Conservation (phyloP, 768 basidiomycete genomes). For the Xerocomus potaroensis region DNA sequence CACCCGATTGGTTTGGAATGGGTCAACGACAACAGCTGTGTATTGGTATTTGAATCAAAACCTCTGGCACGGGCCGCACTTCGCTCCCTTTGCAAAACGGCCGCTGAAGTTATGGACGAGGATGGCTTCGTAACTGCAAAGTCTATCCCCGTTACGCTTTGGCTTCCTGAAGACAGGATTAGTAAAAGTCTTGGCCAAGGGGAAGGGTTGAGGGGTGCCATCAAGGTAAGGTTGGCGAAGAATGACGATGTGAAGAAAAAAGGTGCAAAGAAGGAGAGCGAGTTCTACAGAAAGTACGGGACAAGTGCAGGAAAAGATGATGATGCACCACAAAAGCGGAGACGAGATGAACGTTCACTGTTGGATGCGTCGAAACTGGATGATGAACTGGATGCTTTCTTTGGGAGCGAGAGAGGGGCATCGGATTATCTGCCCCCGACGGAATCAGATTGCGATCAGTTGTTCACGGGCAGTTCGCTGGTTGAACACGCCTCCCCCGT, state of each 20-base stretch:
- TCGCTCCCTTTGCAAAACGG: constrained; percentile 47
- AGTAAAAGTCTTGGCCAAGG: constrained; percentile 66
- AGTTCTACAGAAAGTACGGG: constrained; percentile 79
- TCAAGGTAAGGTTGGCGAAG: constrained; percentile 76
- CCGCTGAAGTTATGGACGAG: constrained; percentile 45
- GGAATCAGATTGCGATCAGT: constrained; percentile 67
- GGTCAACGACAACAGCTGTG: constrained; percentile 80
- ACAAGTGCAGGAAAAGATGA: constrained; percentile 56
- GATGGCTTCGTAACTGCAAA: constrained; percentile 61
- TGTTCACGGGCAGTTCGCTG: constrained; percentile 48
- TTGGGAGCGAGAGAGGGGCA: constrained; percentile 41
- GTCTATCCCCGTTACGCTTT: constrained; percentile 65
- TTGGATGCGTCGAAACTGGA: constrained; percentile 49
- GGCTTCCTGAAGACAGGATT: constrained; percentile 79
- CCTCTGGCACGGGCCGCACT: constrained; percentile 50
- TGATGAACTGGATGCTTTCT: constrained; percentile 66
- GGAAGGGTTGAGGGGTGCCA: constrained; percentile 58
- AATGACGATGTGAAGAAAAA: constrained; percentile 71
- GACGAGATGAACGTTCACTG: constrained; percentile 30
- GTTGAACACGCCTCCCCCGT: constrained; percentile 52
- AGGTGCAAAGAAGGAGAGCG: constrained; percentile 66
- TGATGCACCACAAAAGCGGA: constrained; percentile 36
- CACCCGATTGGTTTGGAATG: constrained; percentile 78
- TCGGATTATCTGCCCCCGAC: constrained; percentile 49
- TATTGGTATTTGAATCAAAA: constrained; percentile 67